Evolutionary conservation across 805 yeast genomes (phyloP).

Genomic region (Lachancea quebecensis): DNA sequence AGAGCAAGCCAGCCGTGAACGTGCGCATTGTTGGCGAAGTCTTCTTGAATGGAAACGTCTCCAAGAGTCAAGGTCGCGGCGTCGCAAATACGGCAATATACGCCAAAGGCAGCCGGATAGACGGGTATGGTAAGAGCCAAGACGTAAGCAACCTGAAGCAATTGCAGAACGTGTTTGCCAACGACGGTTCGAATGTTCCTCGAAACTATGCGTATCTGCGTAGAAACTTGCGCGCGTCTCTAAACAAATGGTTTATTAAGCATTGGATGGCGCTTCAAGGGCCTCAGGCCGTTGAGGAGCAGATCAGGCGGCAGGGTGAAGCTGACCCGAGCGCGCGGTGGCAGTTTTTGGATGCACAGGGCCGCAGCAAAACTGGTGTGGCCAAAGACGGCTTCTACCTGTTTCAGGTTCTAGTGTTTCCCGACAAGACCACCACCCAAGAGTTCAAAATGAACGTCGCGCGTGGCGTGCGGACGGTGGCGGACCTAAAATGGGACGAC

Average conservation of each 20-base stretch:
- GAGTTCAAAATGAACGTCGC: constrained; percentile 14
- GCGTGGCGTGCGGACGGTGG: constrained; percentile 16
- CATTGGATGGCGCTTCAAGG: constrained; percentile 24
- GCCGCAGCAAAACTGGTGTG: constrained; percentile 15
- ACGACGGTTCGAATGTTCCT: constrained; percentile 14
- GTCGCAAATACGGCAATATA: constrained; percentile 2
- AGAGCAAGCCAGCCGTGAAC: constrained; percentile 25
- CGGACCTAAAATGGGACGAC: constrained; percentile 18
- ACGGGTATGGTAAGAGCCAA: constrained; percentile 8
- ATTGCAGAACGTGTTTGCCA: constrained; percentile 9
- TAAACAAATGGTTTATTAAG: constrained; percentile 15
- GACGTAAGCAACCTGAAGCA: constrained; percentile 7
- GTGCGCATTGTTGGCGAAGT: constrained; percentile 15
- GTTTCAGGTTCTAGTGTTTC: constrained; percentile 19
- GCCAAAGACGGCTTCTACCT: constrained; percentile 30
- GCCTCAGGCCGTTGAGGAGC: constrained; percentile 14
- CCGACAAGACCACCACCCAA: constrained; percentile 12
- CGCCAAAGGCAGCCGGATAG: constrained; percentile 8
- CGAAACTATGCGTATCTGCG: constrained; percentile 24
- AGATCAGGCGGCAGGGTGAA: neutral
- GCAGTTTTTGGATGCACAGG: constrained; percentile 7
- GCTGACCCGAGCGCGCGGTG: neutral
- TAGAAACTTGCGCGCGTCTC: constrained; percentile 13
- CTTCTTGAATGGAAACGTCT: constrained; percentile 15
- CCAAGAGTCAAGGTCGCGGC: constrained; percentile 3